Percentiles rank a stretch among this genome's conserved stretches.
Evolutionary conservation across 441 rosid genomes (phyloP).

Genomic region (Populus hybrid): DNA sequence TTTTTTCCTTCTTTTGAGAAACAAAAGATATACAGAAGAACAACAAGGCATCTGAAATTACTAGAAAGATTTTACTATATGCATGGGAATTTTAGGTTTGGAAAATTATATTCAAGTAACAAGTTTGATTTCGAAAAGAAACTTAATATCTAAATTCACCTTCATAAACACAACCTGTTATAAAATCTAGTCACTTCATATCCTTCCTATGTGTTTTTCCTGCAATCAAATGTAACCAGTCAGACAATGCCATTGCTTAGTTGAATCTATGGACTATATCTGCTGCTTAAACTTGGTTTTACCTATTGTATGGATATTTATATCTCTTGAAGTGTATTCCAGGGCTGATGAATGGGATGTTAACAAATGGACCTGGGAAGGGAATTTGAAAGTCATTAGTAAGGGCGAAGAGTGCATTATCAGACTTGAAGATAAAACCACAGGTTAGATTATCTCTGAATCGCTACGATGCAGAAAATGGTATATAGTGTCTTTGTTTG

Average conservation of each 20-base stretch:
- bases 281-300: conserved; percentile 10
- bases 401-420: conserved; percentile 96
- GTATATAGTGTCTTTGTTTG: background rate
- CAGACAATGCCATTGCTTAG: background rate
- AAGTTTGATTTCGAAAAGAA: background rate
- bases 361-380: conserved; percentile 99
- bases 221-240: background rate
- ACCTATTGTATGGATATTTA: conserved; percentile 3
- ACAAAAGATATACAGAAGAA: background rate
- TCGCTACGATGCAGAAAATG: conserved; percentile 9
- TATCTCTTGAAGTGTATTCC: conserved; percentile 24
- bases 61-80: background rate
- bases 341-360: conserved; percentile 99
- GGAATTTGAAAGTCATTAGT: conserved; percentile 74
- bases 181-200: background rate
- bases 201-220: background rate
- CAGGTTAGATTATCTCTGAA: conserved; percentile 39
- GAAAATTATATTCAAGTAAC: background rate
- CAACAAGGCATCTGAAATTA: background rate
- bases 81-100: background rate
- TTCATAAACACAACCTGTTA: background rate
- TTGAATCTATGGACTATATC: background rate
- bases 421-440: conserved; percentile 84
- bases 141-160: too few relatives aligned
- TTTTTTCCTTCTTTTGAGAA: background rate